Evolutionary conservation across 2,329 filamentous ascomycete genomes (phyloP).

Genomic region (Zymoseptoria crescenta): DNA sequence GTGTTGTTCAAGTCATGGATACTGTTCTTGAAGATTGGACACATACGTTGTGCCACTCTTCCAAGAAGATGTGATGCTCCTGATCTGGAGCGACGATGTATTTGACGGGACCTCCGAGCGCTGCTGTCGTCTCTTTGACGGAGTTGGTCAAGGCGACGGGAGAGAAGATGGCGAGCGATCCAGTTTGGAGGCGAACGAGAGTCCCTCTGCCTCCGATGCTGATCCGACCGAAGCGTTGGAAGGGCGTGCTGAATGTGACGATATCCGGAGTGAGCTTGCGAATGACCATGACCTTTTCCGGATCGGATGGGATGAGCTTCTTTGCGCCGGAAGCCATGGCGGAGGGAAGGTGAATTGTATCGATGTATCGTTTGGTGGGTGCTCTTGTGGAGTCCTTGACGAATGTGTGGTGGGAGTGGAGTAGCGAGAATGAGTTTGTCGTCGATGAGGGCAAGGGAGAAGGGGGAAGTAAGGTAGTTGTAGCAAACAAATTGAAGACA

Average conservation of each 20-base stretch:
- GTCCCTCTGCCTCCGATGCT: constrained; percentile 84
- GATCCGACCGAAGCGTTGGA: constrained; percentile 68
- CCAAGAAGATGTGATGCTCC: constrained; percentile 92
- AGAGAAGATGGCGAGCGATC: constrained; percentile 80
- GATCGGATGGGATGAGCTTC: constrained; percentile 50
- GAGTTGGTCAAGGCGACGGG: constrained; percentile 77
- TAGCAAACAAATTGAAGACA: background rate
- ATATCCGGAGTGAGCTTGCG: constrained; percentile 74
- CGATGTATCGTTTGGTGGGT: background rate
- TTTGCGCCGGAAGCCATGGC: constrained; percentile 24
- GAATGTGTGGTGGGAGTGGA: constrained; percentile 1
- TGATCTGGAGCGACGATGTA: constrained; percentile 85
- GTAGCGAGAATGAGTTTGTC: background rate
- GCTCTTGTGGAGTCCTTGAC: background rate
- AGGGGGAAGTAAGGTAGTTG: no score
- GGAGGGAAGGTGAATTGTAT: background rate
- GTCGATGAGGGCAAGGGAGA: background rate
- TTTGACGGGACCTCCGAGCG: constrained; percentile 53
- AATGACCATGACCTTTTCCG: constrained; percentile 81
- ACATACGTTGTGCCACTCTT: constrained; percentile 60
- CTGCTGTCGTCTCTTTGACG: constrained; percentile 55
- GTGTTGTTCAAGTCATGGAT: constrained; percentile 9
- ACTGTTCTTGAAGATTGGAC: background rate
- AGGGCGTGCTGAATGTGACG: constrained; percentile 73
- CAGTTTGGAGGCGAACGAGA: constrained; percentile 70